Percentiles rank a stretch among this genome's conserved stretches.
Evolutionary conservation across 441 rosid genomes (phyloP).

Genomic region (Erodium texanum): DNA sequence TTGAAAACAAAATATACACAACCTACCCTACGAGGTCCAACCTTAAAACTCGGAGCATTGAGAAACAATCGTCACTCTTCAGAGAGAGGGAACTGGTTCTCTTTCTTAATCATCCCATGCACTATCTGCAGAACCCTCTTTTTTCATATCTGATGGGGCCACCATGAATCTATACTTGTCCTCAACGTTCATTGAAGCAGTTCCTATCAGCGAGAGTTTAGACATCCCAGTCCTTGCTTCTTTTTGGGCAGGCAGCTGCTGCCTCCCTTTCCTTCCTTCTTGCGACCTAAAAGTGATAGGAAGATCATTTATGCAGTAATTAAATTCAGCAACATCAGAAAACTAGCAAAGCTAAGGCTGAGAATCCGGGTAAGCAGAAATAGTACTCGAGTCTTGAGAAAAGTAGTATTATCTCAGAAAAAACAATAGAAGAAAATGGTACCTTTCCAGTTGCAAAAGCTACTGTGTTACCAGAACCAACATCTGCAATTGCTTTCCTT

Average conservation of each 20-base stretch:
- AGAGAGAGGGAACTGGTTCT: background rate
- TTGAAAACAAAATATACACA: background rate
- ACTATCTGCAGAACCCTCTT: conserved; percentile 34
- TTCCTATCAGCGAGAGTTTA: conserved; percentile 18
- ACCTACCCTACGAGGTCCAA: conserved; percentile 6
- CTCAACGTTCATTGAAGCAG: conserved; percentile 27
- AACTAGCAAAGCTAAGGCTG: background rate
- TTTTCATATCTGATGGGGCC: conserved; percentile 22
- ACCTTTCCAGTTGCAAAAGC: conserved; percentile 41
- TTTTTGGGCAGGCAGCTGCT: conserved; percentile 21
- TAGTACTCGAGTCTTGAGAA: background rate
- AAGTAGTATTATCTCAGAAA: background rate
- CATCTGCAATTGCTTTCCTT: conserved; percentile 31
- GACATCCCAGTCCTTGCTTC: conserved; percentile 24
- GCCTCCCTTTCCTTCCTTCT: conserved; percentile 35
- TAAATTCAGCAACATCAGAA: background rate
- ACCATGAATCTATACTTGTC: conserved; percentile 36
- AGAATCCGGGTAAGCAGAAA: background rate
- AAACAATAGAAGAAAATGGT: conserved; percentile 1
- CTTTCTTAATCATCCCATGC: conserved; percentile 31
- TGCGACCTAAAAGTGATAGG: conserved; percentile 21
- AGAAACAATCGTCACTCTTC: conserved; percentile 9
- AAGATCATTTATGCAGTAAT: background rate
- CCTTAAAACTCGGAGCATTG: conserved; percentile 13
- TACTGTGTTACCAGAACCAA: conserved; percentile 28